Evolutionary conservation across 1,139 yeast genomes (phyloP).

Genomic region (Saccharomycopsis crataegensis): DNA sequence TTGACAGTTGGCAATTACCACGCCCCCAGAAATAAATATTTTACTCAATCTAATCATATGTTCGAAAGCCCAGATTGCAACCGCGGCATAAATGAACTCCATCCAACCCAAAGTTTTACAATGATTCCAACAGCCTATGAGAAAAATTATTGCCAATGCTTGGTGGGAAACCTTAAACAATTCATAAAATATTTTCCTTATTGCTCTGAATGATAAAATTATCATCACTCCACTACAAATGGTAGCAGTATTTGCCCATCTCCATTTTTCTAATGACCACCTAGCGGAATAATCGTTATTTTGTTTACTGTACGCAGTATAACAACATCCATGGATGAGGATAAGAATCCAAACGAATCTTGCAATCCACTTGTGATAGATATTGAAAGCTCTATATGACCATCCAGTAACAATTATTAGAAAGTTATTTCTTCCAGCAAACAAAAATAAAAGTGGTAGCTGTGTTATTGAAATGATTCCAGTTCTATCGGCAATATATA

Average conservation of each 20-base stretch:
- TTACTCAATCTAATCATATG: constrained; percentile 32
- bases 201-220: constrained; percentile 28
- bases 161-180: constrained; percentile 38
- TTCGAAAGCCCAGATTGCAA: constrained; percentile 37
- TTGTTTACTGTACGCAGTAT: constrained; percentile 30
- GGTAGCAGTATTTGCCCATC: constrained; percentile 32
- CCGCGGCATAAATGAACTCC: constrained; percentile 33
- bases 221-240: constrained; percentile 24
- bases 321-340: constrained; percentile 35
- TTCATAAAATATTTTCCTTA: constrained; percentile 40
- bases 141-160: constrained; percentile 34
- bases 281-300: constrained; percentile 36
- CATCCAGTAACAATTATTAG: constrained; percentile 51
- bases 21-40: constrained; percentile 34
- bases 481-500: constrained; percentile 46
- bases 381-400: constrained; percentile 51
- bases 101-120: constrained; percentile 45
- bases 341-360: constrained; percentile 38
- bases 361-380: constrained; percentile 56
- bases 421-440: constrained; percentile 59
- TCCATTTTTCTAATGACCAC: constrained; percentile 37
- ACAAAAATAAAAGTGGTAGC: constrained; percentile 44
- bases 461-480: constrained; percentile 50
- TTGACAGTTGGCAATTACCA: constrained; percentile 35
- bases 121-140: constrained; percentile 42